phyloP scores from a whole-genome alignment of 495 filamentous ascomycete species.

The Achaetomiella virescens region DNA sequence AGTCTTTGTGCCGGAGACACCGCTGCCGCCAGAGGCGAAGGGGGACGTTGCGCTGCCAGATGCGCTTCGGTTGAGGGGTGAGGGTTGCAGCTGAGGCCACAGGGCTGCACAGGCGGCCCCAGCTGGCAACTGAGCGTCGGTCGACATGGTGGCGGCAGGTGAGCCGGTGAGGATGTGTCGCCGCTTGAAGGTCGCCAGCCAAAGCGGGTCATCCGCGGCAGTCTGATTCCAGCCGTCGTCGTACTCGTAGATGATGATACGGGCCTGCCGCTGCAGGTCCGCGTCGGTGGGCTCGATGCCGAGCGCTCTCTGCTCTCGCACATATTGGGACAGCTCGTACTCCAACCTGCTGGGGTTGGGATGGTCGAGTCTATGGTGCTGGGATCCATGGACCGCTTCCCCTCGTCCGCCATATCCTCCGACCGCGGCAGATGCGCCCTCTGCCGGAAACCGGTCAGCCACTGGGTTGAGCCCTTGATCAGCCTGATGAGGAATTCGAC shows the following conservation, averaged over 20 bases:
- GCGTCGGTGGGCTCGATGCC: slow-evolving; percentile 54
- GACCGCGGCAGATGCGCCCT: slow-evolving; percentile 45
- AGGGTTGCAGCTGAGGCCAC: neutral
- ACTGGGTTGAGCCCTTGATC: slow-evolving; percentile 35
- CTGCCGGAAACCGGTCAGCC: slow-evolving; percentile 44
- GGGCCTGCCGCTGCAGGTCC: slow-evolving; percentile 57
- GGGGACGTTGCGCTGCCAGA: neutral
- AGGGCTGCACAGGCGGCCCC: neutral
- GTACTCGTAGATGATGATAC: slow-evolving; percentile 57
- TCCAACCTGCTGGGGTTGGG: slow-evolving; percentile 51
- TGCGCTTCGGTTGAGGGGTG: neutral
- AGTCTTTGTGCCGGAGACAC: neutral
- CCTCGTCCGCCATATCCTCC: slow-evolving; percentile 40
- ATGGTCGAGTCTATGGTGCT: slow-evolving; percentile 48
- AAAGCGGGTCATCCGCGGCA: slow-evolving; percentile 57
- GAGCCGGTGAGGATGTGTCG: slow-evolving; percentile 25
- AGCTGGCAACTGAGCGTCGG: neutral
- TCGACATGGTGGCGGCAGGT: neutral
- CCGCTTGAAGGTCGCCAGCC: slow-evolving; percentile 46
- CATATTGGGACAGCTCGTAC: slow-evolving; percentile 51
- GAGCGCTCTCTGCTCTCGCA: slow-evolving; percentile 40
- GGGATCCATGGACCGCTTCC: slow-evolving; percentile 43
- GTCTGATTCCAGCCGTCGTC: slow-evolving; percentile 71
- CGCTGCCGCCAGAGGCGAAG: neutral
- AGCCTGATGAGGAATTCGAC: slow-evolving; percentile 46